phyloP scores from a whole-genome alignment of 2,329 filamentous ascomycete species.

The Coniochaeta sp. region DNA sequence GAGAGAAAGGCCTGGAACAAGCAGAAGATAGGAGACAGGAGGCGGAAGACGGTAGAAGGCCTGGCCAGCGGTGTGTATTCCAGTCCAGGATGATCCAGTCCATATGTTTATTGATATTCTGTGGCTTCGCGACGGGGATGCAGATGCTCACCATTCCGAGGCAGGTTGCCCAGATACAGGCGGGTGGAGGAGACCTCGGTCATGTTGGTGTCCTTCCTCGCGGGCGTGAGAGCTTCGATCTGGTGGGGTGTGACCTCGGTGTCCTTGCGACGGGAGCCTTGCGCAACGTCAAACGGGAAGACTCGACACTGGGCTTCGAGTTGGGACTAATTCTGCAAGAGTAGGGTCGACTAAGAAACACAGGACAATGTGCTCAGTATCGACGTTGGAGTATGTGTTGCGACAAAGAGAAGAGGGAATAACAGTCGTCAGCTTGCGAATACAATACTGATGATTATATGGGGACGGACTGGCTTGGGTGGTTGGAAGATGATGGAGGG shows the following conservation, averaged over 20 bases:
- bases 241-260: background rate
- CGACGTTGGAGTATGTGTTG: background rate
- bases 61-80: background rate
- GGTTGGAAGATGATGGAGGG: conserved; percentile 1
- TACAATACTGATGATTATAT: background rate
- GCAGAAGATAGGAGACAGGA: background rate
- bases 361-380: background rate
- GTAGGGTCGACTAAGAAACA: no score
- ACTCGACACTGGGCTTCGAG: no score
- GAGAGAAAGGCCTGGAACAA: background rate
- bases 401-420: background rate
- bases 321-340: no score
- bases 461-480: no score
- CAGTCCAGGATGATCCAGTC: conserved; percentile 2
- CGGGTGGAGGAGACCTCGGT: conserved; percentile 89
- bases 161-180: conserved; percentile 96
- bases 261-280: background rate
- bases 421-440: background rate
- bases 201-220: conserved; percentile 43
- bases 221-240: conserved; percentile 5
- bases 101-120: background rate
- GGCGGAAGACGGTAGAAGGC: conserved; percentile 1
- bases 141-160: conserved; percentile 72
- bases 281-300: conserved; percentile 5
- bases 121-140: conserved; percentile 4